Conservation (phyloP, 495 filamentous ascomycete species). For the Diplogelasinospora grovesii region DNA sequence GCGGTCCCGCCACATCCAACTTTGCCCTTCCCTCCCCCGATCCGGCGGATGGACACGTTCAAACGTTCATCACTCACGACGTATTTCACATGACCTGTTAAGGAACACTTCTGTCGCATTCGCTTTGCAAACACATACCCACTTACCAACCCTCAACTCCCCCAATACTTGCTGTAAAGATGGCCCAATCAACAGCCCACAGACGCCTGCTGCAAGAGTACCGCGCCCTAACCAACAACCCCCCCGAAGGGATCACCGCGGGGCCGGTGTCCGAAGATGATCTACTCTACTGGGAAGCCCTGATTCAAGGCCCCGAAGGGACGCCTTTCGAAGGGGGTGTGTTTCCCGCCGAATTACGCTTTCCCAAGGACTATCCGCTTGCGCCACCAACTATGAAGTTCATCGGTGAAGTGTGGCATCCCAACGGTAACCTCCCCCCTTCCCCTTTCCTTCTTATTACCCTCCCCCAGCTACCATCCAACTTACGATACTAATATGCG, state of each 20-base stretch:
- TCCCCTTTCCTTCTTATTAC: background rate
- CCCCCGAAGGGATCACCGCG: slow-evolving; percentile 89
- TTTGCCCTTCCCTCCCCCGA: background rate
- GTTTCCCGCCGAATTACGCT: slow-evolving; percentile 89
- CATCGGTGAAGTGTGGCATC: slow-evolving; percentile 86
- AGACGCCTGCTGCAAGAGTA: slow-evolving; percentile 98
- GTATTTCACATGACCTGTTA: too few relatives aligned
- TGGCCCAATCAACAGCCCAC: slow-evolving; percentile 66
- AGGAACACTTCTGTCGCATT: background rate
- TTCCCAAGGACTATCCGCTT: slow-evolving; percentile 93
- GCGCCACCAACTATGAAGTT: slow-evolving; percentile 94
- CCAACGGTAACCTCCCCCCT: slow-evolving; percentile 62
- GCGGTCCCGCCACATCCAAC: too few relatives aligned
- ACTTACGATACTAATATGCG: background rate
- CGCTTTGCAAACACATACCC: background rate
- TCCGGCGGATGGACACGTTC: background rate
- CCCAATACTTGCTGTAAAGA: too few relatives aligned
- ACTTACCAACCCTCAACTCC: slow-evolving; percentile 1
- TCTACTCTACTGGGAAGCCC: slow-evolving; percentile 91
- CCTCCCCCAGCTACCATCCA: background rate
- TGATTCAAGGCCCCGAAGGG: slow-evolving; percentile 91
- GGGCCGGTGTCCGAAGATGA: slow-evolving; percentile 92
- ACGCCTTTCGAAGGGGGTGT: slow-evolving; percentile 94
- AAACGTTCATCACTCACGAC: background rate
- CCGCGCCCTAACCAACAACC: slow-evolving; percentile 64